phyloP scores from a whole-genome alignment of 2,329 filamentous ascomycete species.

The Allantophomopsis lycopodina region DNA sequence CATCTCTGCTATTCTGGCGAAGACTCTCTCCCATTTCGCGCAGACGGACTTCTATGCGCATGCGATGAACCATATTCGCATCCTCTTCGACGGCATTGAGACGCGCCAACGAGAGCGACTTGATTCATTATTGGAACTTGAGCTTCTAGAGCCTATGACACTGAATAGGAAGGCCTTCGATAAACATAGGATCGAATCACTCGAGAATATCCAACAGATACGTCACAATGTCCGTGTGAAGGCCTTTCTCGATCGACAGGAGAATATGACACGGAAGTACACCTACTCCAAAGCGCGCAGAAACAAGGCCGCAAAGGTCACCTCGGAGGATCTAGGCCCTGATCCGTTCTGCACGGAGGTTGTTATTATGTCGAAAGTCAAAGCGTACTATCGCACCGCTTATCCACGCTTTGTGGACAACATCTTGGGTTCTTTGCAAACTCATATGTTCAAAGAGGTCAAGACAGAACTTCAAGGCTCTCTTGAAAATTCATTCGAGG shows the following conservation, averaged over 20 bases:
- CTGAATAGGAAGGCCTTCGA: conserved; percentile 34
- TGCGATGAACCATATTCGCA: conserved; percentile 24
- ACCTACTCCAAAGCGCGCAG: conserved; percentile 1
- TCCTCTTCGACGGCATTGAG: conserved; percentile 1
- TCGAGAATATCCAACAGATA: conserved; percentile 28
- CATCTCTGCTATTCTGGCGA: conserved; percentile 21
- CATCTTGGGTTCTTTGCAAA: conserved; percentile 8
- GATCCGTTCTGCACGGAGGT: conserved; percentile 49
- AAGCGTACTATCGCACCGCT: conserved; percentile 58
- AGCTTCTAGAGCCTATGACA: conserved; percentile 41
- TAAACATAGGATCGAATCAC: conserved; percentile 25
- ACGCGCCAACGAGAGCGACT: conserved; percentile 18
- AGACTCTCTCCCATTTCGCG: conserved; percentile 31
- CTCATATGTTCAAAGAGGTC: conserved; percentile 4
- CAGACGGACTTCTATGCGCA: conserved; percentile 35
- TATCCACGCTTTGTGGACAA: conserved; percentile 48
- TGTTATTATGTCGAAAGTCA: conserved; percentile 45
- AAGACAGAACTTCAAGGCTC: conserved; percentile 2
- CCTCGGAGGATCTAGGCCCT: conserved; percentile 26
- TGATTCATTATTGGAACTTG: conserved; percentile 32
- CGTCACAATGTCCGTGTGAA: conserved; percentile 35
- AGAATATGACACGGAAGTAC: conserved; percentile 1
- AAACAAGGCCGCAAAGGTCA: conserved; percentile 2
- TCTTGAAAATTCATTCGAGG: conserved; percentile 6
- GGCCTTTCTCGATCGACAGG: not conserved